A percentile compares a stretch with the other conserved stretches of the same genome.
Evolutionary conservation across 2,329 filamentous ascomycete species (phyloP).

Genomic region (Orbilia ellipsospora): DNA sequence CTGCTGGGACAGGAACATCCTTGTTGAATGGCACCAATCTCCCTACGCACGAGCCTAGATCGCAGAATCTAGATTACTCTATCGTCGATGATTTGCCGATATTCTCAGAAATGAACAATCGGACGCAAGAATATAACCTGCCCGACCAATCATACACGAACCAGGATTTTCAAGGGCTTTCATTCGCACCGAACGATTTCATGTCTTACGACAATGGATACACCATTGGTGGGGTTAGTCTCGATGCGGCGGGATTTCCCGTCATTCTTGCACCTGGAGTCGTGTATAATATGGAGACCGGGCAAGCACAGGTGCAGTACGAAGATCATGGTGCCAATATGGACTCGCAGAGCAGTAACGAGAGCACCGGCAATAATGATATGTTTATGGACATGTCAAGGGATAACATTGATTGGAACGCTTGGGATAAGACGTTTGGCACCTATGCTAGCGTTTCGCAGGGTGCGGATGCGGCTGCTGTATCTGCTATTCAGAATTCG

Average conservation of each 20-base stretch:
- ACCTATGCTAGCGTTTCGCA: constrained; percentile 56
- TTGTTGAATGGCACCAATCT: not conserved
- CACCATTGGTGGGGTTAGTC: constrained; percentile 43
- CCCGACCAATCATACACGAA: constrained; percentile 46
- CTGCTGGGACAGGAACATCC: constrained; percentile 9
- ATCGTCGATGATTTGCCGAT: constrained; percentile 50
- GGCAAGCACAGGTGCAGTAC: constrained; percentile 42
- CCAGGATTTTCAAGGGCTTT: constrained; percentile 40
- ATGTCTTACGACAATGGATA: constrained; percentile 49
- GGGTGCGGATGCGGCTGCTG: constrained; percentile 23
- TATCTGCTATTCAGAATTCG: constrained; percentile 24
- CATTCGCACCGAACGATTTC: constrained; percentile 37
- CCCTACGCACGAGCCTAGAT: constrained; percentile 27
- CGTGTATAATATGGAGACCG: constrained; percentile 53
- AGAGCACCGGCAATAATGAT: constrained; percentile 40
- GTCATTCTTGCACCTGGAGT: constrained; percentile 52
- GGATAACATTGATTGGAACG: constrained; percentile 59
- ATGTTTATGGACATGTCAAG: constrained; percentile 56
- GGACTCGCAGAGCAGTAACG: constrained; percentile 37
- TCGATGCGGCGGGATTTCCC: constrained; percentile 47
- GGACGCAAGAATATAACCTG: constrained; percentile 27
- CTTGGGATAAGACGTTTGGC: constrained; percentile 59
- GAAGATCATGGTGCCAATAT: constrained; percentile 44
- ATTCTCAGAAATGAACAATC: constrained; percentile 40
- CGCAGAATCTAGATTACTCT: constrained; percentile 45